phyloP scores from a whole-genome alignment of 805 yeast species.

The Cyberlindnera galapagoensis region DNA sequence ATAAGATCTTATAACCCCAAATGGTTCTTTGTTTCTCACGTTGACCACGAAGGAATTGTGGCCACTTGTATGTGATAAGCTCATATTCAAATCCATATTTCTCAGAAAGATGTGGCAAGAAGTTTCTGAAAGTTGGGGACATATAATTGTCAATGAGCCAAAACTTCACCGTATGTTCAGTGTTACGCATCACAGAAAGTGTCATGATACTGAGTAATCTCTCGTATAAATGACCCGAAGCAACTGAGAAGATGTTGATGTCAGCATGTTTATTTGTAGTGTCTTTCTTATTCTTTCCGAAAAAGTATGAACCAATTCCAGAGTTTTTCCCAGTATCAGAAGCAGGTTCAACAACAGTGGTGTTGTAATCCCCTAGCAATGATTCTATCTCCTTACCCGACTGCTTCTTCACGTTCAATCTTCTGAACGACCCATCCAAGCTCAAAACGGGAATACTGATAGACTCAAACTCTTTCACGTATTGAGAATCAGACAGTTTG shows the following conservation, averaged over 20 bases:
- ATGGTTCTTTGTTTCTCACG: constrained; percentile 70
- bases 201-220: constrained; percentile 73
- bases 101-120: constrained; percentile 53
- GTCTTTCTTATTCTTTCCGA: constrained; percentile 5
- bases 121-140: constrained; percentile 59
- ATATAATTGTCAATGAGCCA: constrained; percentile 83
- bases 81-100: constrained; percentile 64
- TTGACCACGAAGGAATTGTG: constrained; percentile 79
- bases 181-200: constrained; percentile 62
- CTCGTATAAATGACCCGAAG: constrained; percentile 78
- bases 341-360: constrained; percentile 11
- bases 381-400: constrained; percentile 30
- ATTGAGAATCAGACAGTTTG: constrained; percentile 29
- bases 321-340: constrained; percentile 9
- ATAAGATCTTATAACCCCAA: constrained; percentile 85
- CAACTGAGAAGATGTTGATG: constrained; percentile 74
- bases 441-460: constrained; percentile 32
- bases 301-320: constrained; percentile 14
- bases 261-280: constrained; percentile 42
- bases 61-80: constrained; percentile 87
- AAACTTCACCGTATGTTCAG: constrained; percentile 62
- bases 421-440: constrained; percentile 39
- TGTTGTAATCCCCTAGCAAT: no score
- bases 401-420: constrained; percentile 39
- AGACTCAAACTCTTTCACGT: constrained; percentile 4